Conservation (phyloP, 2,329 filamentous ascomycete species). For the Epicoccum sorghinum region DNA sequence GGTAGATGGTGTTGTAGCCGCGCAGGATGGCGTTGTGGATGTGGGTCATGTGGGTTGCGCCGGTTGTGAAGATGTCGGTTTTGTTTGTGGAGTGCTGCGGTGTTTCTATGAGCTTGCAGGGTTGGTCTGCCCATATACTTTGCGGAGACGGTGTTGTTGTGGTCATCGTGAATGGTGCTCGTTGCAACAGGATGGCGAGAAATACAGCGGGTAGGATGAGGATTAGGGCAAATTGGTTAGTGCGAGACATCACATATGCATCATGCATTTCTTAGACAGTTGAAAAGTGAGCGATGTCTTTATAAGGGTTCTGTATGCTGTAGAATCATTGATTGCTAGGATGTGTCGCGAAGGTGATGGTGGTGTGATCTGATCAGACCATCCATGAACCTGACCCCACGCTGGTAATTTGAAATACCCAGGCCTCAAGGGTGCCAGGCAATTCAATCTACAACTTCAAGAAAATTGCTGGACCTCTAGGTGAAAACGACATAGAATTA, state of each 20-base stretch:
- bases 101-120: slow-evolving; percentile 35
- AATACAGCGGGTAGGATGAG: slow-evolving; percentile 16
- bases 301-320: background rate
- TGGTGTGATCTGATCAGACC: slow-evolving; percentile 12
- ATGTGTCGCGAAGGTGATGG: slow-evolving; percentile 4
- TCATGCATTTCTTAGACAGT: background rate
- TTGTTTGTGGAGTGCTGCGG: slow-evolving; percentile 42
- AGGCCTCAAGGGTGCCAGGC: too few species aligned
- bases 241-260: background rate
- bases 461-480: too few species aligned
- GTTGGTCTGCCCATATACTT: slow-evolving; percentile 41
- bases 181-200: slow-evolving; percentile 14
- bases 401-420: background rate
- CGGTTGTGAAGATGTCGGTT: slow-evolving; percentile 41
- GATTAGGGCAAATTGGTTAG: slow-evolving; percentile 8
- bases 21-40: slow-evolving; percentile 51
- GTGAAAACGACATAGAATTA: too few species aligned
- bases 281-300: background rate
- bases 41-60: slow-evolving; percentile 47
- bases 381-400: background rate
- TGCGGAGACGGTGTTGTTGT: slow-evolving; percentile 5
- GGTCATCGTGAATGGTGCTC: slow-evolving; percentile 16
- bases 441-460: too few species aligned
- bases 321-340: background rate
- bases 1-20: slow-evolving; percentile 50